Evolutionary conservation across 2,329 filamentous ascomycete genomes (phyloP), one percentile per base, ranked within the genome.

Genomic region (Harringtonia lauricola): DNA sequence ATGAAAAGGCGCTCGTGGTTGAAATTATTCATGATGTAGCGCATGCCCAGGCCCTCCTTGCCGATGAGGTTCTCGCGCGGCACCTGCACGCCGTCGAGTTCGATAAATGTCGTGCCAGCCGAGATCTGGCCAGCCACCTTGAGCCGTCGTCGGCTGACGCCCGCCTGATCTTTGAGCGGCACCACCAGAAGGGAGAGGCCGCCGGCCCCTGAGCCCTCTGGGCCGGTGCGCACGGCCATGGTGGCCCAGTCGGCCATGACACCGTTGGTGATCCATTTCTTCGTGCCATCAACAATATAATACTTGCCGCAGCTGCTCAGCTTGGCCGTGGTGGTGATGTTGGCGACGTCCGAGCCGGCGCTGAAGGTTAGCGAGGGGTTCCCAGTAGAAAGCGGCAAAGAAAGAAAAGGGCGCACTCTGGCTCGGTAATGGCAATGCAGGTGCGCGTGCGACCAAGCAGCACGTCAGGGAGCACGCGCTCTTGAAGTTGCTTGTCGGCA

Each of bases 391-490:
- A n/a, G n/a, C n/a, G n/a, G n/a, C n/a, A n/a, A n/a, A n/a, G n/a
- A n/a, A n/a, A n/a, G n/a, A 30, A 30, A 30, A 30, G 17, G 31
- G 8, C 33, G 17, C 18, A 35, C 33, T 76, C 77, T 0, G 84
- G 84, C 57, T 89, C 84, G 0, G 84, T 89, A 53, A 89, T 86
- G 10, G 83, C 84, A 51, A 89, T 86, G 54, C 83, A 88, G 14
- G 70, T 69, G 35, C 83, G 67, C 61, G 79, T 85, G 55, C 70
- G 71, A 8, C 81, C 80, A 1, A 70, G 72, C 13, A 88, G 64
- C 1, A 87, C 65, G 41, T 83, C 80, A 0, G 83, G 82, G 8
- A 88, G 64, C 50, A 82, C 79, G 10, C 70, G 67, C 50, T 81
- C 75, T 59, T 86, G 79, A 22, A 87, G 62, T 51, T 73, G 58